Percentiles rank a stretch among this genome's conserved stretches.
Conservation (phyloP, 1,139 yeast genomes). For the Diutina pseudorugosa region DNA sequence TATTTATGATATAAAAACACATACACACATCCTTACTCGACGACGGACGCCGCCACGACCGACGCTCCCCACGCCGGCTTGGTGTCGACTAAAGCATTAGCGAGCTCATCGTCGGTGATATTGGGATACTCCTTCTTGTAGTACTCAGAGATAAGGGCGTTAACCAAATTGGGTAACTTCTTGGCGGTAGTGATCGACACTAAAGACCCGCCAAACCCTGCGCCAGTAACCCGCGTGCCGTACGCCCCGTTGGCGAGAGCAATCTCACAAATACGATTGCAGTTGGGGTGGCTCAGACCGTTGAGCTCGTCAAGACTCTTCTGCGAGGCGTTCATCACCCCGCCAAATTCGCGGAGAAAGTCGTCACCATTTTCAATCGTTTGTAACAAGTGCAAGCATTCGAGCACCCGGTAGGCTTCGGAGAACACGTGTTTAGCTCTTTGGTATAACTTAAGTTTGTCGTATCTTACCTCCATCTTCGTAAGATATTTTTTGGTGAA, state of each 20-base stretch:
- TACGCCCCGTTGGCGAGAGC: conserved; percentile 45
- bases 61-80: conserved; percentile 53
- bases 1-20: not conserved
- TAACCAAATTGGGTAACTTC: conserved; percentile 28
- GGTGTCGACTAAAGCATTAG: conserved; percentile 43
- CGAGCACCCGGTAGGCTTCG: conserved; percentile 51
- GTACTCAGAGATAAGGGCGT: conserved; percentile 43
- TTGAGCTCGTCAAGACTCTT: conserved; percentile 34
- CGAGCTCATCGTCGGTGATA: conserved; percentile 30
- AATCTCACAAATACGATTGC: conserved; percentile 39
- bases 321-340: conserved; percentile 50
- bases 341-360: conserved; percentile 35
- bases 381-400: conserved; percentile 30
- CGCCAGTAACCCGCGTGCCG: conserved; percentile 67
- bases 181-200: conserved; percentile 48
- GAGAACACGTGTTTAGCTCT: conserved; percentile 53
- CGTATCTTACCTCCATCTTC: conserved; percentile 45
- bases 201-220: conserved; percentile 74
- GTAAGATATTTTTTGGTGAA: conserved; percentile 35
- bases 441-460: conserved; percentile 41
- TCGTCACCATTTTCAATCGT: conserved; percentile 10
- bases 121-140: conserved; percentile 30
- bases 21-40: not conserved
- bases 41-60: conserved; percentile 11
- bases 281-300: conserved; percentile 45